Evolutionary conservation across 2,329 filamentous ascomycete genomes (phyloP), one percentile per base, ranked within the genome.

Genomic region (Epicoccum sorghinum): DNA sequence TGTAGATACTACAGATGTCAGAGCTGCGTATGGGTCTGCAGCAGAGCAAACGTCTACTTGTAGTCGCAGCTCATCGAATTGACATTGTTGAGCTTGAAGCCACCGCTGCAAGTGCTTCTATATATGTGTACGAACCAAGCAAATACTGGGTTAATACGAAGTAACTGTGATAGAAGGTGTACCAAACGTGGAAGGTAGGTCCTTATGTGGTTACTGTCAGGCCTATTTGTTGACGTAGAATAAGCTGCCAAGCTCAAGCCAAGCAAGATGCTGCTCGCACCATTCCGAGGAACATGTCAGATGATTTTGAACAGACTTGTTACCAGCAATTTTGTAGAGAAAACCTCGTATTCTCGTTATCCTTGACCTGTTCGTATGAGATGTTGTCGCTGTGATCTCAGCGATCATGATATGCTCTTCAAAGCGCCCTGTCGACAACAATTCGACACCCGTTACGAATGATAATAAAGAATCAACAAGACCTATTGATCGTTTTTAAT

Each of bases 1-100:
- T 79, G 3, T 22, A 30, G 3, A 7, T 8, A 18, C 3, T 38
- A 6, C 2, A 10, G 2, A 24, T 8, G 7, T n/a, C 13, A 12
- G 18, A 18, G 4, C 8, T 42, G 12, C 2, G 10, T 22, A 7
- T 2, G 23, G 7, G 24, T 9, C 18, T 18, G 18, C 18, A 8
- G n/a, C 14, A 12, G 1, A 3, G n/a, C 32, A 25, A 12, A 25
- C n/a, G 12, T 8, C 2, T 41, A 38, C 43, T 37, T 38, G n/a
- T 38, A 37, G 10, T 8, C 6, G 9, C 7, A 24, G 23, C 7
- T 14, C 22, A 23, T n/a, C 6, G 8, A 30, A 14, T 22, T 24
- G n/a, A 30, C 30, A 2, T 38, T 14, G 27, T 38, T 23, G 32
- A 30, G 14, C 27, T 29, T 29, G 27, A 29, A 6, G 27, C 27